Evolutionary conservation across 2,329 filamentous ascomycete species (phyloP), one percentile per base, ranked within the genome.

Genomic region (Amauroascus niger): DNA sequence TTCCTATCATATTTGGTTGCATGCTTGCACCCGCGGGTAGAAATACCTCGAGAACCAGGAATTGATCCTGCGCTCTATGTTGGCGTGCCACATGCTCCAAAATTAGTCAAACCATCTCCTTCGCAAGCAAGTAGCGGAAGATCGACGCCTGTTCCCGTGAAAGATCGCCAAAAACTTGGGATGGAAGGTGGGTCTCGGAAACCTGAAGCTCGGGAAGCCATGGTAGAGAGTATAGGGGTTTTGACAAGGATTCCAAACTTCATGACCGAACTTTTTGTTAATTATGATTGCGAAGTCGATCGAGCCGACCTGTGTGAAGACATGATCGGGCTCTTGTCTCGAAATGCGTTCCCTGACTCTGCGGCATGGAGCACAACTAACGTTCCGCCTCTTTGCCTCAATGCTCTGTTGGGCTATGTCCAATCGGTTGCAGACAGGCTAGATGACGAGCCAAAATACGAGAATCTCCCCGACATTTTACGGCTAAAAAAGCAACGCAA

Each of bases 321-420:
- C 65, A 86, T 97, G 79, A 82, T 98, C 56, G 91, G 93, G 0
- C 78, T 98, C 32, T 75, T 98, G 14, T 91, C 93, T 18, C 81
- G 93, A 55, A 98, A 96, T 67, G 93, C 93, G 1, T 86, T 98
- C 59, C 94, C 93, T 0, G 93, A 98, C 67, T 95, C 93, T 7
- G 93, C 91, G 5, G 96, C 90, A 5, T 98, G 93, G 93, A 98
- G 94, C 68, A 98, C 93, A 9, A 96, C 91, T 4, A 98, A 95
- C 65, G 94, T 98, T 1, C 93, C 93, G 14, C 93, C 93, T 0
- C 74, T 98, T 2, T 98, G 93, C 63, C 76, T 98, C 20, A 93
- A 98, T 71, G 89, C 93, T 8, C 75, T 98, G 9, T 76, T 98
- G 22, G 84, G 88, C 14, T 97, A 90, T 63, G 81, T 98, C 32